Evolutionary conservation across 2,329 filamentous ascomycete genomes (phyloP).

Genomic region (Nigrospora sphaerica): DNA sequence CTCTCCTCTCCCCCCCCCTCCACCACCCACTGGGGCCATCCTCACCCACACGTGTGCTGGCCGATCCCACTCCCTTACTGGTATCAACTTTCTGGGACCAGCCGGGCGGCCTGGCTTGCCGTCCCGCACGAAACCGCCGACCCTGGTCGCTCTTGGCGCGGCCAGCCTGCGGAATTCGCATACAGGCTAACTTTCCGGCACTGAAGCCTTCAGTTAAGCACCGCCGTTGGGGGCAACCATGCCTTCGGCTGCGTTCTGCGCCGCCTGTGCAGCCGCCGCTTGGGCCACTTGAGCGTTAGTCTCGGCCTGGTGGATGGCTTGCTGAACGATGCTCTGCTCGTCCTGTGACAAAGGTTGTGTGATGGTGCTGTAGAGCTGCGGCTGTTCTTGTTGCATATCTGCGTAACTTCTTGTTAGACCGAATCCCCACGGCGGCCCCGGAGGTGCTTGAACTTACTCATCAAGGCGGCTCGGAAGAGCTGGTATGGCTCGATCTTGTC

Average conservation of each 20-base stretch:
- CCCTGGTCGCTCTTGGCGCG: too few relatives aligned
- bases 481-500: conserved; percentile 94
- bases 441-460: conserved; percentile 55
- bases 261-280: conserved; percentile 8
- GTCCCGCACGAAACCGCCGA: too few relatives aligned
- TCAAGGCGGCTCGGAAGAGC: conserved; percentile 74
- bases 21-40: too few relatives aligned
- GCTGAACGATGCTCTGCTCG: conserved; percentile 14
- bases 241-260: not conserved
- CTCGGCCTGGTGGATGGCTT: conserved; percentile 15
- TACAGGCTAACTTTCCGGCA: too few relatives aligned
- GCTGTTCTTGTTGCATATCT: conserved; percentile 88
- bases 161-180: too few relatives aligned
- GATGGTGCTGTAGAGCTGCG: conserved; percentile 76
- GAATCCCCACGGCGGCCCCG: not conserved
- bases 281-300: conserved; percentile 12
- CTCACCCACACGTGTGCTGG: too few relatives aligned
- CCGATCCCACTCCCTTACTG: too few relatives aligned
- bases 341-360: conserved; percentile 41
- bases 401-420: conserved; percentile 1
- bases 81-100: too few relatives aligned
- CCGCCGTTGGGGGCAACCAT: too few relatives aligned
- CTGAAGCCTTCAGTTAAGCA: too few relatives aligned
- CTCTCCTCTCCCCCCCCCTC: too few relatives aligned
- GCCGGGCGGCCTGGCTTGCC: too few relatives aligned